These are phyloP conservation scores for Simmondsia chinensis DNA, from an alignment of 148 eudicot genomes.

Conservation along the genomic window DNA sequence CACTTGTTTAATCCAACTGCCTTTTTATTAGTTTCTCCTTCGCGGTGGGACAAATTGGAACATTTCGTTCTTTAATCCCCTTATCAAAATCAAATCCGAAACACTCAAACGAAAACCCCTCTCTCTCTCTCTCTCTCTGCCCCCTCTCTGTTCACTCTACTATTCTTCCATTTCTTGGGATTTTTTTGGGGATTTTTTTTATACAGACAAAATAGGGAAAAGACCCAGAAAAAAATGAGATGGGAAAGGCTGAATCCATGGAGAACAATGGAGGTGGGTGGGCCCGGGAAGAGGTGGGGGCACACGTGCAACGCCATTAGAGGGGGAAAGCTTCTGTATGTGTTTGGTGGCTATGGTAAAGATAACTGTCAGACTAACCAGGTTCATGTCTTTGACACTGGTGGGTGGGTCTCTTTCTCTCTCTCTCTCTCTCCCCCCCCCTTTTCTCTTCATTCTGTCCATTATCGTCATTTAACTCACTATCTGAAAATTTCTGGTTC, in stretches of 20 bases:
- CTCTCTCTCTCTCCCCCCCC: neutral
- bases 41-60: too few species aligned
- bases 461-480: too few species aligned
- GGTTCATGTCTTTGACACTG: conserved; percentile 75
- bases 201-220: neutral
- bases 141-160: neutral
- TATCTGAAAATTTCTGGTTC: neutral
- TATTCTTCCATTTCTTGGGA: neutral
- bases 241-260: conserved; percentile 60
- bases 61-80: too few species aligned
- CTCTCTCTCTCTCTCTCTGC: neutral
- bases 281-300: conserved; percentile 96
- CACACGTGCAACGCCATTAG: conserved; percentile 83
- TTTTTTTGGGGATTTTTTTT: neutral
- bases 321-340: conserved; percentile 72
- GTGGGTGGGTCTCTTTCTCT: conserved; percentile 22
- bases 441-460: too few species aligned
- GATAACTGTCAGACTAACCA: conserved; percentile 67
- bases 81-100: neutral
- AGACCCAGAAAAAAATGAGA: conserved; percentile 33
- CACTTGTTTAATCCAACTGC: too few species aligned
- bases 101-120: neutral
- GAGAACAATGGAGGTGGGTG: conserved; percentile 20
- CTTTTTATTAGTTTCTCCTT: too few species aligned
- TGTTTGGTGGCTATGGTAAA: conserved; percentile 83